Evolutionary conservation across 305 asterid genomes (phyloP).

Genomic region (Plantago lanceolata): DNA sequence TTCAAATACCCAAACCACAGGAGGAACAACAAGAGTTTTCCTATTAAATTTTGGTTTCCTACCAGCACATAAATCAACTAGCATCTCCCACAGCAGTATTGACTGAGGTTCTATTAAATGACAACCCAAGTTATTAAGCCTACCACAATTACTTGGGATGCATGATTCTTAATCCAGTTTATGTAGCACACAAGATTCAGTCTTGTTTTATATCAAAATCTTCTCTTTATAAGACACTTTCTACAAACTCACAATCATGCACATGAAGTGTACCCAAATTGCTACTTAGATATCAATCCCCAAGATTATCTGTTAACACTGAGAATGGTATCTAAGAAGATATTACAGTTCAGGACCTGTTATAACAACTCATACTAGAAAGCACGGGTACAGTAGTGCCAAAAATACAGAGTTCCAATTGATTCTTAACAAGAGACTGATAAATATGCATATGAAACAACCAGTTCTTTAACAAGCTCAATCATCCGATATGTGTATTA

Average conservation of each 20-base stretch:
- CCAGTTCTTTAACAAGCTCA: neutral
- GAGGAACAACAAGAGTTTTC: neutral
- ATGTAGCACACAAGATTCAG: neutral
- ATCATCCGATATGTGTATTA: neutral
- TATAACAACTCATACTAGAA: neutral
- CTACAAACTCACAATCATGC: neutral
- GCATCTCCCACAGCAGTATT: too few species aligned
- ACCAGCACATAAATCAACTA: too few species aligned
- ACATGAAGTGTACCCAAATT: neutral
- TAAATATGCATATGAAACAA: too few species aligned
- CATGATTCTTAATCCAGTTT: neutral
- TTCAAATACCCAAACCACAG: neutral
- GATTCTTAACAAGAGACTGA: neutral
- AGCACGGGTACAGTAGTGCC: neutral
- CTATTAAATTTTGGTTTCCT: too few species aligned
- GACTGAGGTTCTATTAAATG: too few species aligned
- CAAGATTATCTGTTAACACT: neutral
- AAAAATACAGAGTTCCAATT: neutral
- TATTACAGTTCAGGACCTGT: neutral
- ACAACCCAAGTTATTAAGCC: too few species aligned
- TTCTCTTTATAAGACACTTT: neutral
- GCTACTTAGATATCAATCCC: neutral
- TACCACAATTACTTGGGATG: neutral
- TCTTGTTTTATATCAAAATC: neutral
- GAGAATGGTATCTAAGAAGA: neutral